Evolutionary conservation across 164 flowering plant genomes (phyloP).

Genomic region (Vitis riparia): DNA sequence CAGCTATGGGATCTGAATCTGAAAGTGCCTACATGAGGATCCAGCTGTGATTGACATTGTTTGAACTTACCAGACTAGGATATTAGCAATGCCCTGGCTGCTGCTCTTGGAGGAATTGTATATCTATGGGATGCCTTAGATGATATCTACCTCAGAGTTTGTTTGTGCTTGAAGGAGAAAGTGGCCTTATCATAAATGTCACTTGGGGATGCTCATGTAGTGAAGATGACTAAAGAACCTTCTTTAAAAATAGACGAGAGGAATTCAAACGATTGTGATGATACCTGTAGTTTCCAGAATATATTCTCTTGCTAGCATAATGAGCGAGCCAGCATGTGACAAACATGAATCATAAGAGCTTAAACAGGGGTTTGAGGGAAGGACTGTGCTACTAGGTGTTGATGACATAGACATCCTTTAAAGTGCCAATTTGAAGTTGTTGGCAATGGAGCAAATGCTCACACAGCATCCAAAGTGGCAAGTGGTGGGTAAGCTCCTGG

Average conservation of each 20-base stretch:
- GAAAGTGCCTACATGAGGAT: too few relatives aligned
- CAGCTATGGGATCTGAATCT: too few relatives aligned
- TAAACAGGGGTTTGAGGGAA: too few relatives aligned
- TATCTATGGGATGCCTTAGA: too few relatives aligned
- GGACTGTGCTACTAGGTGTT: too few relatives aligned
- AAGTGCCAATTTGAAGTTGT: conserved; percentile 31
- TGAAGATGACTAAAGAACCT: conserved; percentile 77
- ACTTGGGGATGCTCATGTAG: conserved; percentile 82
- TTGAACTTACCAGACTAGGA: too few relatives aligned
- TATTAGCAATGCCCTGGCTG: too few relatives aligned
- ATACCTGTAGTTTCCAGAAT: conserved; percentile 72
- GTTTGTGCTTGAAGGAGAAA: too few relatives aligned
- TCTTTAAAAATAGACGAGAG: conserved; percentile 69
- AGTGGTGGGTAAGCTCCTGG: conserved; percentile 65
- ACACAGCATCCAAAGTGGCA: conserved; percentile 29
- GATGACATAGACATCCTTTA: conserved; percentile 5
- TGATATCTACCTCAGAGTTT: too few relatives aligned
- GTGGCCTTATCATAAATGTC: too few relatives aligned
- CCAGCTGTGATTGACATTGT: too few relatives aligned
- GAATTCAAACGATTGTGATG: conserved; percentile 70
- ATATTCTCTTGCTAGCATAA: conserved; percentile 80
- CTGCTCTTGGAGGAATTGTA: too few relatives aligned
- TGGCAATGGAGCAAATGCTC: conserved; percentile 48
- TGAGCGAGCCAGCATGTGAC: conserved; percentile 47
- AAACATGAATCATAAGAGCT: conserved; percentile 29